phyloP scores from a whole-genome alignment of 2,329 filamentous ascomycete species.

The Diaporthe citri region DNA sequence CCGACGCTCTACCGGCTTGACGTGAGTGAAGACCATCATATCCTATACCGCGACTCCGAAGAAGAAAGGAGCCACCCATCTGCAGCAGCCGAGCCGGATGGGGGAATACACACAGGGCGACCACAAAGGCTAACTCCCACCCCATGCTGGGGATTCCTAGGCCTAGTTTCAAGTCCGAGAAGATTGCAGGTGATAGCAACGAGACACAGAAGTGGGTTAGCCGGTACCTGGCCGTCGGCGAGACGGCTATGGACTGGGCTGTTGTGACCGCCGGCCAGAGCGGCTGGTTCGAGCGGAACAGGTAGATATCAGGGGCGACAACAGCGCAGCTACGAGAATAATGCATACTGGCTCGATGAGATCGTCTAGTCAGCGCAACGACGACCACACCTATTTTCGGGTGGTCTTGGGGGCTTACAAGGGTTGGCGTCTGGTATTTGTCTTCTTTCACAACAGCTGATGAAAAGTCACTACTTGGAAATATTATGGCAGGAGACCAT shows the following conservation, averaged over 20 bases:
- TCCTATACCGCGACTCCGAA: background rate
- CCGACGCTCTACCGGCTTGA: slow-evolving; percentile 96
- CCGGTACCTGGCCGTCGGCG: slow-evolving; percentile 92
- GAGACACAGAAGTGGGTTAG: slow-evolving; percentile 90
- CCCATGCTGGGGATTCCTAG: slow-evolving; percentile 60
- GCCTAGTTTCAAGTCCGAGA: slow-evolving; percentile 89
- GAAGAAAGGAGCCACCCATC: background rate
- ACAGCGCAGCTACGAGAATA: background rate
- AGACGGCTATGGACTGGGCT: slow-evolving; percentile 98
- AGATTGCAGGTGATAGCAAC: slow-evolving; percentile 81
- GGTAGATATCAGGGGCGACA: slow-evolving; percentile 60
- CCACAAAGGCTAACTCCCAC: slow-evolving; percentile 56
- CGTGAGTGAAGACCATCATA: slow-evolving; percentile 74
- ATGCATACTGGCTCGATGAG: background rate
- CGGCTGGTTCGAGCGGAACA: slow-evolving; percentile 90
- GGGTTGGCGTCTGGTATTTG: slow-evolving; percentile 19
- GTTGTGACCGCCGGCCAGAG: slow-evolving; percentile 91
- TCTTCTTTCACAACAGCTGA: background rate
- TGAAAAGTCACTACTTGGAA: background rate
- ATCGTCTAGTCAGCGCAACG: background rate
- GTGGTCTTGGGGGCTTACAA: background rate
- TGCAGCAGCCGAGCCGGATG: background rate
- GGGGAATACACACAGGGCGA: background rate
- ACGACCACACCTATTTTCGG: background rate
- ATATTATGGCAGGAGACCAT: slow-evolving; percentile 9